phyloP scores from a whole-genome alignment of 805 yeast genomes.

The Saccharomycopsis capsularis region DNA sequence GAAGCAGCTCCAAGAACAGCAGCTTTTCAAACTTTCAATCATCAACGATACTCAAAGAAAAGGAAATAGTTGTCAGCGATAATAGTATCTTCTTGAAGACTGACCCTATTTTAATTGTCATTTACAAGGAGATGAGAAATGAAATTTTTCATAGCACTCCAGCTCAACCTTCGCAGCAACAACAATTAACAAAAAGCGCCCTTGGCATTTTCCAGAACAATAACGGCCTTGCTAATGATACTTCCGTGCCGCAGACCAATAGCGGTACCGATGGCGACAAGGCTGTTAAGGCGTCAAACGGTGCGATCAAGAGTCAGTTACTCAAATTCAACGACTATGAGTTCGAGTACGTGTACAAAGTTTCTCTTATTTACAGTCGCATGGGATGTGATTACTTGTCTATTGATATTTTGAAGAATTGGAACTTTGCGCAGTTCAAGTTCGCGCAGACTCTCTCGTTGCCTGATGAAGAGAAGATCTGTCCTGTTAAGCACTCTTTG shows the following conservation, averaged over 20 bases:
- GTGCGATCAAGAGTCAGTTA: too few species aligned
- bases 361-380: constrained; percentile 60
- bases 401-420: constrained; percentile 51
- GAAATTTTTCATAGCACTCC: too few species aligned
- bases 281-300: too few species aligned
- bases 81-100: constrained; percentile 46
- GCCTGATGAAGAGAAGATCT: too few species aligned
- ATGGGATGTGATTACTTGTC: constrained; percentile 91
- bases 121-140: constrained; percentile 57
- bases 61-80: background rate
- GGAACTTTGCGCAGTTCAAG: constrained; percentile 44
- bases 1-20: background rate
- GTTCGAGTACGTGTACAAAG: constrained; percentile 52
- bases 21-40: too few species aligned
- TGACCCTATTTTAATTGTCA: constrained; percentile 72
- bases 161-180: too few species aligned
- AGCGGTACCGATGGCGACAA: background rate
- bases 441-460: background rate
- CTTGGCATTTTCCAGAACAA: background rate
- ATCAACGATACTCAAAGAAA: background rate
- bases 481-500: too few species aligned
- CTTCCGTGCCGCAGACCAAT: background rate
- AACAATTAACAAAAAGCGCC: too few species aligned
- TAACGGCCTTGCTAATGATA: background rate
- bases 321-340: constrained; percentile 41